Base-by-base conservation (phyloP, 2,329 filamentous ascomycete genomes). In the Xylaria sp. region DNA sequence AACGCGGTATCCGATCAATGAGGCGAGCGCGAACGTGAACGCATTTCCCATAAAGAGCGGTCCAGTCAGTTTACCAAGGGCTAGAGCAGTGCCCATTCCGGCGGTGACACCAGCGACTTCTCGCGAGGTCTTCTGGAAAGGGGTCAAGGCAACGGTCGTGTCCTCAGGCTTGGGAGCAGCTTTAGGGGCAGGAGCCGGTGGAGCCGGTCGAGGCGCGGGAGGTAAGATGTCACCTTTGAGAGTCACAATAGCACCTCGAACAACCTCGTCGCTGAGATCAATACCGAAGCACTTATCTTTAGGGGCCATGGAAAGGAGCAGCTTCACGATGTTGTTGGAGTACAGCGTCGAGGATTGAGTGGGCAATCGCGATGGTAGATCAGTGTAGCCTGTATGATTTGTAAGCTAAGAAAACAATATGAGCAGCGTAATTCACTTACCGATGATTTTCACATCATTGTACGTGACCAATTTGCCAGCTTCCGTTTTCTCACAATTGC, bases 241-340 rank as follows among this genome's bases (percentile, higher is more conserved):
- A 0, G 92, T 94, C 11, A 96, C 92, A 57, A 96, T 94, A 0
- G 92, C 86, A 19, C 92, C 91, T 35, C 93, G 88, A 6, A 95
- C 91, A 23, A 97, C 93, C 76, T 96, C 92, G 69, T 96, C 93
- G 0, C 86, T 84, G 3, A 96, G 80, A 69, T 96, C 91, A 47
- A 96, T 83, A 7, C 92, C 91, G 66, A 92, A 96, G 38, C 89
- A 84, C 66, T 92, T 92, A 2, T 92, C 88, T 62, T 89, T 85
- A 1, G 92, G 91, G 1, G 88, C 78, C 83, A 96, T 92, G 0
- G 92, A 95, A 9, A 97, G 82, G 28, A 96, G 80, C 60, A 94
- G 90, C 74, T 96, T 97, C 68, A 89, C 93, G 71, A 96, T 94
- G 73, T 97, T 97, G 83, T 96, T 97, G 2, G 92, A 95, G 77